Evolutionary conservation across 2,329 filamentous ascomycete genomes (phyloP).

Genomic region (Thielaviopsis musarum): DNA sequence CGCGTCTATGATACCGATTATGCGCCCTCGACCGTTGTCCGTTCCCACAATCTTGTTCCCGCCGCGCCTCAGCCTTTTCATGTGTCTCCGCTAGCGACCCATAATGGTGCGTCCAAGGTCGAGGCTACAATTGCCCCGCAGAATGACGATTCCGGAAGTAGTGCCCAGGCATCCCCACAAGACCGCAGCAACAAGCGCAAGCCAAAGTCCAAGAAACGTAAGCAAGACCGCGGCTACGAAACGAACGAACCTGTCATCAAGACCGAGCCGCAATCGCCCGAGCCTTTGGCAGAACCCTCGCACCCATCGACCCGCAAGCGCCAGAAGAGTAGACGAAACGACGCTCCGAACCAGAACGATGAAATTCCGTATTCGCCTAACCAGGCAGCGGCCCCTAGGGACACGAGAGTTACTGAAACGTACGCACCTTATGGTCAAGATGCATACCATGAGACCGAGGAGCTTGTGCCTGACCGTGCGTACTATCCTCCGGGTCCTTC

Average conservation of each 20-base stretch:
- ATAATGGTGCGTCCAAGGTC: conserved; percentile 1
- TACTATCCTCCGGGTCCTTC: neutral
- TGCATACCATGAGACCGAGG: neutral
- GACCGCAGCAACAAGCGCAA: conserved; percentile 22
- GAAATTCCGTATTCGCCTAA: conserved; percentile 14
- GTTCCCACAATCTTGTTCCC: conserved; percentile 56
- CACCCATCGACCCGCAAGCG: conserved; percentile 40
- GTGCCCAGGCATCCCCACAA: conserved; percentile 3
- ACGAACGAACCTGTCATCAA: conserved; percentile 41
- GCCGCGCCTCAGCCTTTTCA: conserved; percentile 61
- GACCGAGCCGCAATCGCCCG: conserved; percentile 46
- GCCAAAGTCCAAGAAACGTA: conserved; percentile 35
- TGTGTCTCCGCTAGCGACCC: conserved; percentile 37
- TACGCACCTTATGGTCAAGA: conserved; percentile 1
- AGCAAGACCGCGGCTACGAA: conserved; percentile 25
- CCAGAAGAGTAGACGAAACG: conserved; percentile 22
- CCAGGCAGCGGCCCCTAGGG: neutral
- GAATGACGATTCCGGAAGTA: conserved; percentile 14
- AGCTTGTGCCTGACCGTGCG: neutral
- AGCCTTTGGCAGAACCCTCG: conserved; percentile 36
- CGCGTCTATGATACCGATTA: conserved; percentile 6
- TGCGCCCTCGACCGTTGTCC: conserved; percentile 45
- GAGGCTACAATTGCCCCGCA: conserved; percentile 15
- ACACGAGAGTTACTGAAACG: conserved; percentile 1
- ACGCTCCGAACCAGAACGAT: neutral